These are phyloP conservation scores for Huiozyma sinensis DNA, from an alignment of 805 yeast species.

Conservation along the genomic window DNA sequence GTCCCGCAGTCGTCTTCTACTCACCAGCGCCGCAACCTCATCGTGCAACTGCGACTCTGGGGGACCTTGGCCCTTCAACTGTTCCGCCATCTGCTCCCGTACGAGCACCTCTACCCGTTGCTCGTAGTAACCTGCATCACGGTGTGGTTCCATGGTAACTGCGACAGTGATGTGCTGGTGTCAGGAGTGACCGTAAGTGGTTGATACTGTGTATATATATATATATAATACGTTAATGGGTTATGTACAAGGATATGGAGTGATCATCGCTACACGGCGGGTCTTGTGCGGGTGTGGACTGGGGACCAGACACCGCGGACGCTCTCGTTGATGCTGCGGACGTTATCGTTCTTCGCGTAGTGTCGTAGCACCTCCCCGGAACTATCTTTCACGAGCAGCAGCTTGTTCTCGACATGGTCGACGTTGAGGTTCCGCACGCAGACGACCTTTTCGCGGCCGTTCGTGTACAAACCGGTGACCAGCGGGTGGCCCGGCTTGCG, in stretches of 20 bases:
- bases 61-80: slow-evolving; percentile 12
- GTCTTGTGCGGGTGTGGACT: slow-evolving; percentile 41
- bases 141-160: neutral
- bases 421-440: slow-evolving; percentile 68
- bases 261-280: neutral
- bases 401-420: slow-evolving; percentile 51
- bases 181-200: neutral
- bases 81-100: neutral
- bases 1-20: neutral
- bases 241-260: slow-evolving; percentile 4
- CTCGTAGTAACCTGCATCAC: neutral
- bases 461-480: slow-evolving; percentile 45
- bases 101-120: neutral
- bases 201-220: neutral
- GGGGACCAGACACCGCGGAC: slow-evolving; percentile 99
- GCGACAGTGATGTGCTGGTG: neutral
- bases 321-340: slow-evolving; percentile 66
- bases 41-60: slow-evolving; percentile 9
- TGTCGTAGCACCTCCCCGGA: slow-evolving; percentile 54
- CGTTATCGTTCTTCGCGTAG: slow-evolving; percentile 61
- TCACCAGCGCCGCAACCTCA: slow-evolving; percentile 4
- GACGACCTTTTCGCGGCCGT: slow-evolving; percentile 43
- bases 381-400: slow-evolving; percentile 52
- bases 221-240: neutral
- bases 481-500: slow-evolving; percentile 80